Evolutionary conservation across 1,139 yeast genomes (phyloP), one percentile per base, ranked within the genome.

Genomic region (Lodderomyces jiufengensis): DNA sequence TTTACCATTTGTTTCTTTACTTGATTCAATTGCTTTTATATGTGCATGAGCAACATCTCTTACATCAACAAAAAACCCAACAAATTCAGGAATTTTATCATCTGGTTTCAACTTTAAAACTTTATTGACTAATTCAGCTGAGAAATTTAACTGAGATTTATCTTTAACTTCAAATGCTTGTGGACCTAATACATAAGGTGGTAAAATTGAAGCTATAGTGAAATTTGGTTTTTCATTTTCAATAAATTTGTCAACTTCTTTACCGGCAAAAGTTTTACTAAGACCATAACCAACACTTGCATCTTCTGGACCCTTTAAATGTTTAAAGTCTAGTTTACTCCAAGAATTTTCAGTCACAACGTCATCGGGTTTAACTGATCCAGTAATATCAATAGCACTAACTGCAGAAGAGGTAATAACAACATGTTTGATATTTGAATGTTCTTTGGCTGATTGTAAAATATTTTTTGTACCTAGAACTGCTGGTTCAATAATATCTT

Each of bases 1-100:
- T 30, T 59, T 34, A 16, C 52, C 52, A 9, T 48, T 37, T 12
- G 59, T 48, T 5, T 42, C 44, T 3, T 44, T 23, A 44, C 30
- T 22, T 3, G 46, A 48, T 42, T 66, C 65, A 40, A 73, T 54
- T 1, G 73, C 73, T 27, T 50, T 45, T 9, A 75, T 51, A 49
- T 76, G 82, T 9, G 77, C 77, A 41, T 49, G 52, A 4, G 80
- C 78, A 6, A 72, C 70, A 47, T 76, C 79, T 36, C 80, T 60
- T 1, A 76, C 81, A 47, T 76, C 80, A 28, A 70, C 61, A 50
- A 49, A 59, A 3, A 40, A 42, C 9, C 57, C 59, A 5, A 22
- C 29, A 5, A n/a, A 7, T 2, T 16, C 27, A n/a, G 51, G 51
- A 36, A 49, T 31, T 39, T 23, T 39, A 35, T 41, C 51, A 6